Base-by-base conservation (phyloP, 2,329 filamentous ascomycete species). In the Aspergillus sclerotialis region DNA sequence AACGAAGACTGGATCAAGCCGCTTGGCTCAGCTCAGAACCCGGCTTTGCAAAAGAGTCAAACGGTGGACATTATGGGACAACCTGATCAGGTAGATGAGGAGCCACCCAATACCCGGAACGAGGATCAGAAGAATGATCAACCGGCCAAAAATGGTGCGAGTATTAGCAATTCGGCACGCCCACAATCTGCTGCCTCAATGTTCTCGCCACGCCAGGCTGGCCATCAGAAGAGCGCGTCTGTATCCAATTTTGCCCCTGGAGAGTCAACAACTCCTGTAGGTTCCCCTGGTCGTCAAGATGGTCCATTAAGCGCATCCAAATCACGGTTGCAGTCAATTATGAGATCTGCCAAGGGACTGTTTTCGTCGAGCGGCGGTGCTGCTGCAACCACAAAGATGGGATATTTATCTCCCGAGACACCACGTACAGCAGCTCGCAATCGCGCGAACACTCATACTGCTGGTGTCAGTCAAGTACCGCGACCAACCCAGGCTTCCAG, bases 231-330 rank as follows among this genome's bases (percentile, higher is more conserved):
- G 59, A 69, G 69, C 1, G 66, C 73, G 8, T 80, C 80, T 0
- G 70, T 75, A 2, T 78, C 78, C 0, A 76, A 78, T 39, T 68
- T 73, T 5, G 55, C 68, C 12, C 57, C 73, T 16, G 63, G 62
- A n/a, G 28, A 36, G 7, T 69, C 76, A 9, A 80, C 75, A 11
- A 79, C 75, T 32, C 75, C 76, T 17, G 59, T 63, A 30, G 72
- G 70, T 18, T 79, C 76, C 15, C 77, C 76, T 17, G 57, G 48
- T 48, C 72, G 58, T 64, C 74, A 58, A 65, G 88, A 93, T 46
- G 90, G 83, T 38, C 87, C 87, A 4, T 63, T 95, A 39, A 94
- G 89, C 60, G 87, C 92, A 33, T 89, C 92, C 17, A 96, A 94
- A 65, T 86, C 84, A 53, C 93, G 88, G 56, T 70, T 96, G 30